A percentile compares a stretch with the other conserved stretches of the same genome.
These are phyloP conservation scores for Solanum infundibuliforme DNA, from an alignment of 257 asterid species.

Conservation along the genomic window DNA sequence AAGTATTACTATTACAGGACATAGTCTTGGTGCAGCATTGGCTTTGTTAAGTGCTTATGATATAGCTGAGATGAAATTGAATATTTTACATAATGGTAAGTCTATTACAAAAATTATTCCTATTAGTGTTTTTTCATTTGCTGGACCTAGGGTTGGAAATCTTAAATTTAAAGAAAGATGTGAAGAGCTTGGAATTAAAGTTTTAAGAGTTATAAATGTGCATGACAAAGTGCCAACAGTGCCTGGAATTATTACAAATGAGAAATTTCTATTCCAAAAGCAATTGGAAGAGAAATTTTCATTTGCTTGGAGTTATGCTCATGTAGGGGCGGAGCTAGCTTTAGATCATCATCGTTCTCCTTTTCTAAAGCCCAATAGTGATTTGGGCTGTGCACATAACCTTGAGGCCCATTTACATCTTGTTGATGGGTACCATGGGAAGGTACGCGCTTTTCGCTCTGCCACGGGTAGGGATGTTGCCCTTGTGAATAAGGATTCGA, in stretches of 20 bases:
- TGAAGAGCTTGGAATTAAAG: conserved; percentile 50
- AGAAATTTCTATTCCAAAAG: conserved; percentile 49
- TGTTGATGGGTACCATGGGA: conserved; percentile 59
- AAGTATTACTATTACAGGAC: conserved; percentile 70
- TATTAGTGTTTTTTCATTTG: conserved; percentile 40
- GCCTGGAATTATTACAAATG: conserved; percentile 62
- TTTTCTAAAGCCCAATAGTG: conserved; percentile 25
- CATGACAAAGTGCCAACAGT: conserved; percentile 63
- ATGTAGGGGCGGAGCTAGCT: conserved; percentile 55
- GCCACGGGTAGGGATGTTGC: conserved; percentile 48
- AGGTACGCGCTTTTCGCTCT: conserved; percentile 11
- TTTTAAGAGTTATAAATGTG: conserved; percentile 36
- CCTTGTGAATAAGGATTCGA: conserved; percentile 51
- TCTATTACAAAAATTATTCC: conserved; percentile 26
- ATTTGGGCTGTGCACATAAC: conserved; percentile 41
- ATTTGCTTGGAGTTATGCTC: conserved; percentile 80
- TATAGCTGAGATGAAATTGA: conserved; percentile 44
- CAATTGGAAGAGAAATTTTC: conserved; percentile 37
- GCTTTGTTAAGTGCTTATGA: conserved; percentile 67
- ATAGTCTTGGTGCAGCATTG: conserved; percentile 74
- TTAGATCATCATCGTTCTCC: conserved; percentile 53
- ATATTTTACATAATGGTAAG: conserved; percentile 23
- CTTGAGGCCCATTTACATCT: conserved; percentile 65
- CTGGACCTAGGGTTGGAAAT: conserved; percentile 68
- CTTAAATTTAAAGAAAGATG: conserved; percentile 60